Conservation (phyloP, 805 yeast species). For the Wickerhamia fluorescens region DNA sequence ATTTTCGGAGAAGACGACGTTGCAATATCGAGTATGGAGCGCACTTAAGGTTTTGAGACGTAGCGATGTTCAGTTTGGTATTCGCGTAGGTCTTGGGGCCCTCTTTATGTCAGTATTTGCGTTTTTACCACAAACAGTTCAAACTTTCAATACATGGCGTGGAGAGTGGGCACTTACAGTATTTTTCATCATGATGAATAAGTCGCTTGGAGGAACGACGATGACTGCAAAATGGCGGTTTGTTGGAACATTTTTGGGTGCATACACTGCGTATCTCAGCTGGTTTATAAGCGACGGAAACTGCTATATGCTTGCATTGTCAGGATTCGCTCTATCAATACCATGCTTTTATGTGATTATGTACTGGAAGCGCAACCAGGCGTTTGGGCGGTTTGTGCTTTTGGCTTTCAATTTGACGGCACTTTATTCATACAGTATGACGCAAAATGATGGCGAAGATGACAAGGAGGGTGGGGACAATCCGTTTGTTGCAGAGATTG, state of each 20-base stretch:
- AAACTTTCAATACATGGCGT: slow-evolving; percentile 55
- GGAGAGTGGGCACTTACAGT: slow-evolving; percentile 85
- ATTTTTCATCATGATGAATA: slow-evolving; percentile 77
- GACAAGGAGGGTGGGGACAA: slow-evolving; percentile 63
- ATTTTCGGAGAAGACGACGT: no score
- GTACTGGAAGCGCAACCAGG: slow-evolving; percentile 56
- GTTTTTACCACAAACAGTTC: slow-evolving; percentile 49
- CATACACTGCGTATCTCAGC: slow-evolving; percentile 48
- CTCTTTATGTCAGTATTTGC: slow-evolving; percentile 61
- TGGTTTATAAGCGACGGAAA: slow-evolving; percentile 58
- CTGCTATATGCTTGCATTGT: slow-evolving; percentile 41
- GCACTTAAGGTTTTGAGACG: slow-evolving; percentile 46
- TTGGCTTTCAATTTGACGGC: slow-evolving; percentile 76
- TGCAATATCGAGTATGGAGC: slow-evolving; percentile 37
- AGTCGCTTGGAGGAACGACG: slow-evolving; percentile 77
- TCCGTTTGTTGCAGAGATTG: slow-evolving; percentile 68
- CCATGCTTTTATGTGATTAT: slow-evolving; percentile 55
- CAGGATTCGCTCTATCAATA: slow-evolving; percentile 41
- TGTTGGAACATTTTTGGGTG: slow-evolving; percentile 71
- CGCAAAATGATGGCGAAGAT: slow-evolving; percentile 48
- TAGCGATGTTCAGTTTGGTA: slow-evolving; percentile 70
- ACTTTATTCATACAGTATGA: slow-evolving; percentile 63
- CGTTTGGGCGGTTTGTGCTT: slow-evolving; percentile 64
- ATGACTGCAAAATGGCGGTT: slow-evolving; percentile 71
- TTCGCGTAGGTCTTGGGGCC: slow-evolving; percentile 76